These are phyloP conservation scores for Hypoxylon perforatum DNA, from an alignment of 495 filamentous ascomycete species.

Conservation along the genomic window DNA sequence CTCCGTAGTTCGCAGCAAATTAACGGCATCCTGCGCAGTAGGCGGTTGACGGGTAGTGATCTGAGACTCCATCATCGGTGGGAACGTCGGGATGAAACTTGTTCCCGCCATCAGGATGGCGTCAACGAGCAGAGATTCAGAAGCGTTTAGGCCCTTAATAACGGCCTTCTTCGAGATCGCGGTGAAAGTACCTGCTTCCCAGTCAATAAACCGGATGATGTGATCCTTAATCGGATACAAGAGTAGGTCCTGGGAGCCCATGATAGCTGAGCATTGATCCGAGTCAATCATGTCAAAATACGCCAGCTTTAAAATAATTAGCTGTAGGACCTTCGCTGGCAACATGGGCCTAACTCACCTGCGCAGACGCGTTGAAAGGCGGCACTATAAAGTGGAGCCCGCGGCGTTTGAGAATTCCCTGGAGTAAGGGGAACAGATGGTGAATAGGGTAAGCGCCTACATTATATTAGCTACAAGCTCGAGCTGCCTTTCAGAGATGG, in stretches of 20 bases:
- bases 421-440: slow-evolving; percentile 78
- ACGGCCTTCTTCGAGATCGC: slow-evolving; percentile 79
- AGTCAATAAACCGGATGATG: slow-evolving; percentile 81
- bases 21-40: slow-evolving; percentile 74
- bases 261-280: slow-evolving; percentile 79
- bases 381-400: slow-evolving; percentile 84
- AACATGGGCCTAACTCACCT: slow-evolving; percentile 65
- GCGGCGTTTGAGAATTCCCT: slow-evolving; percentile 74
- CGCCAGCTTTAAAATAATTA: slow-evolving; percentile 70
- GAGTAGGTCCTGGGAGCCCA: slow-evolving; percentile 86
- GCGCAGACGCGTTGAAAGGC: slow-evolving; percentile 88
- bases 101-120: slow-evolving; percentile 86
- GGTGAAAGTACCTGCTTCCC: slow-evolving; percentile 70
- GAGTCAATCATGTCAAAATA: slow-evolving; percentile 78
- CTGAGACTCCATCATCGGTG: slow-evolving; percentile 69
- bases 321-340: neutral
- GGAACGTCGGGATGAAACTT: slow-evolving; percentile 79
- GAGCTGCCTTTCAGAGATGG: neutral
- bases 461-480: slow-evolving; percentile 37
- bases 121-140: slow-evolving; percentile 81
- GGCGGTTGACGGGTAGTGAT: slow-evolving; percentile 60
- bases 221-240: slow-evolving; percentile 83
- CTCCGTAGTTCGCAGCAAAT: slow-evolving; percentile 74
- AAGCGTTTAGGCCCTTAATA: slow-evolving; percentile 74
- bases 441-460: slow-evolving; percentile 67